Base-by-base conservation (phyloP, 768 basidiomycete species). In the Agrocybe pediades region DNA sequence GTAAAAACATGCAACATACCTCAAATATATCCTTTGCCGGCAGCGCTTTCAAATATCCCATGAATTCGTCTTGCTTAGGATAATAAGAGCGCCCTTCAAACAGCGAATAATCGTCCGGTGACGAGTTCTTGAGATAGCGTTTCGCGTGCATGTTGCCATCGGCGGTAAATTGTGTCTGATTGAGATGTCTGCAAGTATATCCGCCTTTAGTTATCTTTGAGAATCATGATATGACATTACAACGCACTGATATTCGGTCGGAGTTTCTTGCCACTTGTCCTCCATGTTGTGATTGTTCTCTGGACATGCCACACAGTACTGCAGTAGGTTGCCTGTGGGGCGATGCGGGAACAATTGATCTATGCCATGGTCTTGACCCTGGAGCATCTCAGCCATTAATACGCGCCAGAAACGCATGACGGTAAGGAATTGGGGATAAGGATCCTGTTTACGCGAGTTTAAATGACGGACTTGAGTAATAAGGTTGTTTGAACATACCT, bases 61-160 rank as follows among this genome's bases (percentile, higher is more conserved):
- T 26, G 49, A 49, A 64, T 21, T 41, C 43, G 0, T 16, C 27
- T 25, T 67, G 54, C 5, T 33, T n/a, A 0, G 64, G 64, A 40
- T 65, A 68, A 21, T 60, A 63, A 0, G 59, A 48, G 9, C 30
- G 41, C 0, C 62, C 66, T 15, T 44, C 27, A n/a, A 51, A 63
- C 9, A 67, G 41, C 0, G 67, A 68, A 4, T 54, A 17, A 50
- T 64, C 59, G 19, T 63, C 51, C 0, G 62, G 61, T 25, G 61
- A 58, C 0, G 51, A 57, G 40, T 67, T 67, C 36, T 68, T 68
- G 8, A 53, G 30, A 40, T 58, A 63, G 17, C 58, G 55, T 39
- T 65, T 64, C 0, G 55, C 24, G 16, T 68, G 66, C 33, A 56
- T 52, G 24, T 70, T 68, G 1, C 65, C 66, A 43, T 70, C 66